Evolutionary conservation across 148 eudicot species (phyloP).

Genomic region (Amaranthus hypochondriacus): DNA sequence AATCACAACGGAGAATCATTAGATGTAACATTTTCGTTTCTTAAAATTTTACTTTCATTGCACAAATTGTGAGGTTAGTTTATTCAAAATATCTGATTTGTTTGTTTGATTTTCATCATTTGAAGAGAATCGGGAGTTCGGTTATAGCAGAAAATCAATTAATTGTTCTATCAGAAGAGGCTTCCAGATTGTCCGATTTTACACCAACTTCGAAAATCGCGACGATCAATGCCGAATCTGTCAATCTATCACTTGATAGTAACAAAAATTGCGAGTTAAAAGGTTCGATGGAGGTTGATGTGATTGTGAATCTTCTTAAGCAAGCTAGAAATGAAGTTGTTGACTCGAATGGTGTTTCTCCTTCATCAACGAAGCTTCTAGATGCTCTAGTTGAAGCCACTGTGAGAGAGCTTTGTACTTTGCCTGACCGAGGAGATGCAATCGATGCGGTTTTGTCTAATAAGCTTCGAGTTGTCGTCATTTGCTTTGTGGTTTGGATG

Average conservation of each 20-base stretch:
- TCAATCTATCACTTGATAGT: not conserved
- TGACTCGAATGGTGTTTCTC: constrained; percentile 33
- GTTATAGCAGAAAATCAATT: constrained; percentile 11
- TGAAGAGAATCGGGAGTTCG: constrained; percentile 29
- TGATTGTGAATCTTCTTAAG: constrained; percentile 44
- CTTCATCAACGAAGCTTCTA: constrained; percentile 42
- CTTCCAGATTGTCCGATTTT: constrained; percentile 25
- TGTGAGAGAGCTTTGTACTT: constrained; percentile 35
- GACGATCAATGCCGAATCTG: constrained; percentile 10
- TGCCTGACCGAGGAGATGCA: constrained; percentile 38
- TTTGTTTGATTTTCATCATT: constrained; percentile 1
- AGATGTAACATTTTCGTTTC: constrained; percentile 30
- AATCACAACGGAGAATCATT: constrained; percentile 20
- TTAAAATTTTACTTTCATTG: not conserved
- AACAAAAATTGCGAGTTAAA: not conserved
- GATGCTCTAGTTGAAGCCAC: constrained; percentile 36
- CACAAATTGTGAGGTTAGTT: not conserved
- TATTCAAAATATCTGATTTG: not conserved
- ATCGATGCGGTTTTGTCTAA: constrained; percentile 28
- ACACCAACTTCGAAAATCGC: constrained; percentile 33
- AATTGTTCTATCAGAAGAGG: constrained; percentile 18
- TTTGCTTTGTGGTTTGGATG: constrained; percentile 37
- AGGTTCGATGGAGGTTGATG: constrained; percentile 31
- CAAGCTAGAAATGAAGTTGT: constrained; percentile 35
- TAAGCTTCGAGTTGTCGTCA: constrained; percentile 19